Percentiles rank a stretch among this genome's conserved stretches.
Evolutionary conservation across 345 rosid genomes (phyloP).

Genomic region (Gossypium ekmanianum): DNA sequence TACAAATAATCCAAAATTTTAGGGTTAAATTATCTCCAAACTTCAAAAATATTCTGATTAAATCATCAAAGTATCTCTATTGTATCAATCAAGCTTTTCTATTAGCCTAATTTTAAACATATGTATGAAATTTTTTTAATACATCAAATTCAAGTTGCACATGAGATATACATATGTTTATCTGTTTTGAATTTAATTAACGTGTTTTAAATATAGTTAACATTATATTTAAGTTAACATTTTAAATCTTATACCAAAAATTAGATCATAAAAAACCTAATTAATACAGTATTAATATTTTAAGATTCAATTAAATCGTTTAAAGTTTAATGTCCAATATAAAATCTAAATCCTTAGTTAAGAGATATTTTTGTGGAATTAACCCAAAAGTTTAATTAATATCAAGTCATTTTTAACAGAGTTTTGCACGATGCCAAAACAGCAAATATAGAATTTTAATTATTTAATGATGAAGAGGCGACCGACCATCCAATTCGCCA

Average conservation of each 20-base stretch:
- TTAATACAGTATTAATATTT: neutral
- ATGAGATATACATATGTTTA: too few species aligned
- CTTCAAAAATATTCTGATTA: too few species aligned
- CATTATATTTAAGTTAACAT: neutral
- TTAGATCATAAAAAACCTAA: fast-evolving
- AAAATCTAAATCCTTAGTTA: neutral
- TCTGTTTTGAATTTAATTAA: neutral
- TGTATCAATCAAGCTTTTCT: too few species aligned
- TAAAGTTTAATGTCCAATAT: neutral
- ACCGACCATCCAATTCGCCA: neutral
- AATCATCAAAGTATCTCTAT: too few species aligned
- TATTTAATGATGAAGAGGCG: neutral
- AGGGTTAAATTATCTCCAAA: too few species aligned
- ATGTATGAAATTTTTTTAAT: too few species aligned
- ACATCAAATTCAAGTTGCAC: too few species aligned
- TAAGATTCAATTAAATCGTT: neutral
- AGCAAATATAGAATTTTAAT: too few species aligned
- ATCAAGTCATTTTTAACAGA: too few species aligned
- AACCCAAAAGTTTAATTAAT: neutral
- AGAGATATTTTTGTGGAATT: neutral
- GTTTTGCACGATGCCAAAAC: too few species aligned
- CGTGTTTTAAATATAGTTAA: neutral
- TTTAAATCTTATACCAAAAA: too few species aligned
- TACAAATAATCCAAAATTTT: neutral
- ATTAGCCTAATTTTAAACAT: too few species aligned